phyloP scores from a whole-genome alignment of 1,284 basidiomycete genomes.

The Papiliotrema laurentii region DNA sequence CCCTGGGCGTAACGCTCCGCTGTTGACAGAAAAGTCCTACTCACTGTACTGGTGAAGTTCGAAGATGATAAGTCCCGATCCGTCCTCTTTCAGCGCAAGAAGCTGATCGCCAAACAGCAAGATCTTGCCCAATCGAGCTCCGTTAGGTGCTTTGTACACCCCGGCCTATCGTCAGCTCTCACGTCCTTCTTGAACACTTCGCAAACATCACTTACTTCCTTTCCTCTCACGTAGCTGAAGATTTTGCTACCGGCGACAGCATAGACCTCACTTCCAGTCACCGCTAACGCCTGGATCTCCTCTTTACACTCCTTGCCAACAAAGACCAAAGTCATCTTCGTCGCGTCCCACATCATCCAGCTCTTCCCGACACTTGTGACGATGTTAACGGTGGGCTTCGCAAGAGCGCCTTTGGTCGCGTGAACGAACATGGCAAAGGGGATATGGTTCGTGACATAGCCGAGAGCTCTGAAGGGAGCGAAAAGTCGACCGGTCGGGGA shows the following conservation, averaged over 20 bases:
- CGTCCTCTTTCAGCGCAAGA: conserved; percentile 73
- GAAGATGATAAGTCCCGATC: conserved; percentile 76
- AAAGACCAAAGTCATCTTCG: conserved; percentile 86
- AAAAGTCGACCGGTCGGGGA: conserved; percentile 60
- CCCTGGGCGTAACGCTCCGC: too few relatives aligned
- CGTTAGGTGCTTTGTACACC: conserved; percentile 27
- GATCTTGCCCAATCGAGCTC: conserved; percentile 51
- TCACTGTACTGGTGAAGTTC: conserved; percentile 60
- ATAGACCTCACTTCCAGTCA: conserved; percentile 85
- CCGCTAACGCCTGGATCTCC: conserved; percentile 68
- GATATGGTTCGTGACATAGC: conserved; percentile 84
- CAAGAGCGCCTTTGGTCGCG: conserved; percentile 78
- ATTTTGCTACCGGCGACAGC: conserved; percentile 65
- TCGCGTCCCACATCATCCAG: conserved; percentile 97
- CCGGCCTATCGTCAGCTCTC: conserved; percentile 13
- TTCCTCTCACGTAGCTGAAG: conserved; percentile 79
- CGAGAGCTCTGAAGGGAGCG: conserved; percentile 90
- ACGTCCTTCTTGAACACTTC: too few relatives aligned
- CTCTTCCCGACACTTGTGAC: conserved; percentile 83
- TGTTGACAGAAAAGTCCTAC: conserved; percentile 20
- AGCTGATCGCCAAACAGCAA: conserved; percentile 75
- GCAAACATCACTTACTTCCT: conserved; percentile 68
- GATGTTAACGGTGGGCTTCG: conserved; percentile 73
- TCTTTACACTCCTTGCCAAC: conserved; percentile 78
- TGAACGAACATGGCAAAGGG: conserved; percentile 86